Evolutionary conservation across 2,329 filamentous ascomycete species (phyloP).

Genomic region (Alternaria dauci): DNA sequence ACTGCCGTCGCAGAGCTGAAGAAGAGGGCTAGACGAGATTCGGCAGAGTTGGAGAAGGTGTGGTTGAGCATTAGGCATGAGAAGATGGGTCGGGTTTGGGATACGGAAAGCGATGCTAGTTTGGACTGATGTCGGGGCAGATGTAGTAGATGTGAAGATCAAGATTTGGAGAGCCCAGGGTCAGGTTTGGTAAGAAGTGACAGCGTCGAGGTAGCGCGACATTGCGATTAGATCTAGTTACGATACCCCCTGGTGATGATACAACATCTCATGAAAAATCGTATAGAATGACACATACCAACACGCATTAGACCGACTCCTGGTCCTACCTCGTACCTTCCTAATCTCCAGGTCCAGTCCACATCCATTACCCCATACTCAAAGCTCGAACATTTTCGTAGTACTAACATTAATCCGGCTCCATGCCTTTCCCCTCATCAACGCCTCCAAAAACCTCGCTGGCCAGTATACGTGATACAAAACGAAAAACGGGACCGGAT

Average conservation of each 20-base stretch:
- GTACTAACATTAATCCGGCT: slow-evolving; percentile 74
- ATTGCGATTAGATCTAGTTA: not conserved
- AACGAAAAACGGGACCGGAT: slow-evolving; percentile 61
- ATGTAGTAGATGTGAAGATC: not conserved
- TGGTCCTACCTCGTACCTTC: not conserved
- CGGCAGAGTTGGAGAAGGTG: slow-evolving; percentile 2
- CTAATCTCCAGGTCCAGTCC: not conserved
- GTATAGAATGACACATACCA: not conserved
- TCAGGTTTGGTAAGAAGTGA: not conserved
- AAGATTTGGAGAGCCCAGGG: not conserved
- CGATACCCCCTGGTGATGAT: not conserved
- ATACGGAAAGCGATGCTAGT: not conserved
- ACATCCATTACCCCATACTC: not conserved
- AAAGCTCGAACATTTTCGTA: slow-evolving; percentile 62
- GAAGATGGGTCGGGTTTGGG: not conserved
- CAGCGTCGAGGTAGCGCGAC: not conserved
- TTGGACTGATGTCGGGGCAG: not conserved
- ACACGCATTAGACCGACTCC: not conserved
- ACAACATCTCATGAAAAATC: not conserved
- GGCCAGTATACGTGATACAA: slow-evolving; percentile 65
- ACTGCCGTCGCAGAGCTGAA: not conserved
- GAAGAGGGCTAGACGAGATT: not conserved
- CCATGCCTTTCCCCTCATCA: slow-evolving; percentile 63
- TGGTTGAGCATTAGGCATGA: not conserved
- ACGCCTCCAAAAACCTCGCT: slow-evolving; percentile 58